A percentile compares a stretch with the other conserved stretches of the same genome.
Evolutionary conservation across 257 asterid genomes (phyloP).

Genomic region (Apocynum venetum): DNA sequence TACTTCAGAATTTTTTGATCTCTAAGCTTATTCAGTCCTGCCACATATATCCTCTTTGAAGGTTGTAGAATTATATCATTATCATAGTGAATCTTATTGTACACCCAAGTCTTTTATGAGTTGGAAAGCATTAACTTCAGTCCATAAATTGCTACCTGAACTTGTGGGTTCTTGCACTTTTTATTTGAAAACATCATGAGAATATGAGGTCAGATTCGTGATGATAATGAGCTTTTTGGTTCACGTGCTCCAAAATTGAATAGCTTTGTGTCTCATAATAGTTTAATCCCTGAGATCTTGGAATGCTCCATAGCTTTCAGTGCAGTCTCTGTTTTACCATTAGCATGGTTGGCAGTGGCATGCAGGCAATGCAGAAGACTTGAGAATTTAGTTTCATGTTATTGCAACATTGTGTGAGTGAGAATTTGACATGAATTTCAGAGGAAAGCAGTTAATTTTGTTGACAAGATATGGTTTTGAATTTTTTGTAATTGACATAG

Average conservation of each 20-base stretch:
- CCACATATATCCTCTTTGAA: not conserved
- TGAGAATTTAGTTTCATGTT: not conserved
- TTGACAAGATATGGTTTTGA: not conserved
- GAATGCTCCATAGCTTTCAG: not conserved
- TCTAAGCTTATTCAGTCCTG: not conserved
- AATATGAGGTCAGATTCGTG: not conserved
- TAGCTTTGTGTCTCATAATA: not conserved
- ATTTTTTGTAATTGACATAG: not conserved
- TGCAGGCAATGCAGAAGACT: not conserved
- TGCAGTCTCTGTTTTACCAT: not conserved
- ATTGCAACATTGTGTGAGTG: not conserved
- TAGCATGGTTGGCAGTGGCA: not conserved
- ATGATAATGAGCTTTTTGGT: not conserved
- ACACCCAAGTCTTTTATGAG: not conserved
- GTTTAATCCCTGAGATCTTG: not conserved
- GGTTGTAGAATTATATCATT: not conserved
- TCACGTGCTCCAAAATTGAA: not conserved
- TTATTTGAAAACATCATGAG: not conserved
- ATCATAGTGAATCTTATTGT: not conserved
- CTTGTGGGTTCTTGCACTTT: not conserved
- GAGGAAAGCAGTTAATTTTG: not conserved
- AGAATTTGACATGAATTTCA: not conserved
- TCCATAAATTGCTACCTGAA: not conserved
- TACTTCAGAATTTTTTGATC: not conserved
- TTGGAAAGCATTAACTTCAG: not conserved